Evolutionary conservation across 495 filamentous ascomycete species (phyloP).

Genomic region (Pyrenula aspistea): DNA sequence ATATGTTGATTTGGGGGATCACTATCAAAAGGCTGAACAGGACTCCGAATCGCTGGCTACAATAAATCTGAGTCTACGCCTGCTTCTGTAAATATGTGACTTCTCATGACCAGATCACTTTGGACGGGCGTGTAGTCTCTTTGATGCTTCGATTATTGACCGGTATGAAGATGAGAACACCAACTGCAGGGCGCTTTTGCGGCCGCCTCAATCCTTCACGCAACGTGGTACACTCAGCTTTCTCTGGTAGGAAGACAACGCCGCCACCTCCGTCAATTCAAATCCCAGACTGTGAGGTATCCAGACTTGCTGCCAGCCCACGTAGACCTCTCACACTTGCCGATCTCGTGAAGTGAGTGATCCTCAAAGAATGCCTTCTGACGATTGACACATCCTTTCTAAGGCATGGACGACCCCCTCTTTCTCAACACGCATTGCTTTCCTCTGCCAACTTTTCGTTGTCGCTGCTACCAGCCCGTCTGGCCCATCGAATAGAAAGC

Average conservation of each 20-base stretch:
- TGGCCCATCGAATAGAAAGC: constrained; percentile 86
- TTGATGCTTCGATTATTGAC: no score
- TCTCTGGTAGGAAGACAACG: not conserved
- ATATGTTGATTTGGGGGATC: no score
- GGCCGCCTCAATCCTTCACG: no score
- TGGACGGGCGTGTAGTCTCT: no score
- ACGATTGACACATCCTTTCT: constrained; percentile 3
- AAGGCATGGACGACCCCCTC: constrained; percentile 82
- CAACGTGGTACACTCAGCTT: no score
- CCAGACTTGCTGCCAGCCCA: constrained; percentile 62
- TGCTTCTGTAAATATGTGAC: no score
- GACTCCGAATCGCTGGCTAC: no score
- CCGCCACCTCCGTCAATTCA: constrained; percentile 13
- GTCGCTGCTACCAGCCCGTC: constrained; percentile 79
- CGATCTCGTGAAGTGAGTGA: constrained; percentile 69
- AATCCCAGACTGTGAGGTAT: constrained; percentile 59
- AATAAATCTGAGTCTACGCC: no score
- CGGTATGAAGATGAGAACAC: no score
- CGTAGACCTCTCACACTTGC: constrained; percentile 73
- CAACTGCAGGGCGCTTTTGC: no score
- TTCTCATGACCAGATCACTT: no score
- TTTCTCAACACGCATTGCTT: constrained; percentile 67
- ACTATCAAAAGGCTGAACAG: no score
- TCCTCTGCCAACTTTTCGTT: constrained; percentile 91
- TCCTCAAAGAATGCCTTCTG: constrained; percentile 2